These are phyloP conservation scores for Hirsutella thompsonii DNA, from an alignment of 2,329 filamentous ascomycete genomes.

Conservation along the genomic window DNA sequence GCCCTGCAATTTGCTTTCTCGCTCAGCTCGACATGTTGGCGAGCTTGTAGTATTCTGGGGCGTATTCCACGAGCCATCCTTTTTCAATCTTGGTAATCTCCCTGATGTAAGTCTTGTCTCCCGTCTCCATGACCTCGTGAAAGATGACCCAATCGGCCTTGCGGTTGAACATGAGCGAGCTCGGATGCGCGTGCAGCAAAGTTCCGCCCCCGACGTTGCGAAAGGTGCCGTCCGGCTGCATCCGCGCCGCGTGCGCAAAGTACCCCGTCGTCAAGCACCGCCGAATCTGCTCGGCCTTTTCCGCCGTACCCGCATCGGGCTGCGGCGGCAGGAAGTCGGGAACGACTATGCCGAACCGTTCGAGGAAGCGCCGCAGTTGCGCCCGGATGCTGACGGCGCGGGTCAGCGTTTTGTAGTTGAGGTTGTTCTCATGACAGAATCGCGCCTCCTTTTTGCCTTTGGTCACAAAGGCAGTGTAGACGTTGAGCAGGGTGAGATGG, in stretches of 20 bases:
- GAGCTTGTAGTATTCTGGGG: conserved; percentile 66
- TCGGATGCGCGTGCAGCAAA: conserved; percentile 77
- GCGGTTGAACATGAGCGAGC: conserved; percentile 86
- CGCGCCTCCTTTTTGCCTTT: conserved; percentile 70
- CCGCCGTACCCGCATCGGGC: conserved; percentile 14
- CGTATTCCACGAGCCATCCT: conserved; percentile 83
- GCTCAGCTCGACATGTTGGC: conserved; percentile 17
- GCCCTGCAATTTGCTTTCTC: background rate
- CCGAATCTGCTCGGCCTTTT: conserved; percentile 58
- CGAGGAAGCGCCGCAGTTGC: conserved; percentile 77
- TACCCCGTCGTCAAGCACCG: conserved; percentile 81
- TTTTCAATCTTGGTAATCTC: conserved; percentile 92
- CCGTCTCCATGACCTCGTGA: conserved; percentile 82
- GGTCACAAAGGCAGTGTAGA: conserved; percentile 80
- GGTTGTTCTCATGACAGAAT: conserved; percentile 76
- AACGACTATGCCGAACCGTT: conserved; percentile 64
- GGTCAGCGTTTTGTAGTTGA: conserved; percentile 77
- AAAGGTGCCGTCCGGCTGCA: conserved; percentile 89
- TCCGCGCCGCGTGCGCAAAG: conserved; percentile 85
- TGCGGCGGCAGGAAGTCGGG: conserved; percentile 44
- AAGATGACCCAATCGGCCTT: conserved; percentile 97
- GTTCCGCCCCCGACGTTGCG: conserved; percentile 70
- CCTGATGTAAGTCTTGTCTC: conserved; percentile 76
- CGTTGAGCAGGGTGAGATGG: conserved; percentile 82
- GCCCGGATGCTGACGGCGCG: conserved; percentile 75